Evolutionary conservation across 108 stramenopile species (phyloP).

Genomic region (Epipyxis sp.): DNA sequence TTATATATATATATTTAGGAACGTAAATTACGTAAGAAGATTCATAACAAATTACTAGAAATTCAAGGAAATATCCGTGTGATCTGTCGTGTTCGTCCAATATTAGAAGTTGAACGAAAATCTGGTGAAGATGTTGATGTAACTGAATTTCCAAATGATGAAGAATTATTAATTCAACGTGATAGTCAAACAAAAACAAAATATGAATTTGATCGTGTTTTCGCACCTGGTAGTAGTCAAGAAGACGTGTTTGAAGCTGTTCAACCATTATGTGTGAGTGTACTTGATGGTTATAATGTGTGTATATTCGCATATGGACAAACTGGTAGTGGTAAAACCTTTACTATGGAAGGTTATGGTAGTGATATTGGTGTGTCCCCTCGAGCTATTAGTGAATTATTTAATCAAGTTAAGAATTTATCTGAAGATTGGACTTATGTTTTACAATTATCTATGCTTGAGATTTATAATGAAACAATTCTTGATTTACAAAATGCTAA

Average conservation of each 20-base stretch:
- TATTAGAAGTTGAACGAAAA: constrained; percentile 32
- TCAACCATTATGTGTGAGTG: background rate
- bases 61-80: constrained; percentile 65
- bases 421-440: constrained; percentile 17
- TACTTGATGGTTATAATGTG: background rate
- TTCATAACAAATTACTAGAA: constrained; percentile 56
- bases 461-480: constrained; percentile 34
- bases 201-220: constrained; percentile 23
- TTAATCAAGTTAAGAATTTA: constrained; percentile 1
- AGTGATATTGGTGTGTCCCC: constrained; percentile 9
- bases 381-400: constrained; percentile 9
- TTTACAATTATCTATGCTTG: background rate
- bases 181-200: constrained; percentile 9
- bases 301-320: constrained; percentile 13
- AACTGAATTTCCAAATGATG: constrained; percentile 15
- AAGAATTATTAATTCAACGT: constrained; percentile 17
- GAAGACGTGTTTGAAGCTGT: constrained; percentile 2
- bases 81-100: constrained; percentile 54
- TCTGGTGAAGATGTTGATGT: constrained; percentile 30
- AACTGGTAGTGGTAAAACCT: constrained; percentile 36
- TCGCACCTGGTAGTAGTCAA: background rate
- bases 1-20: constrained; percentile 32
- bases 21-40: constrained; percentile 21
- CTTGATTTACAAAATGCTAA: background rate
- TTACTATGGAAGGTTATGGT: constrained; percentile 42